phyloP scores from a whole-genome alignment of 108 stramenopile species.

The Bacterosira constricta region DNA sequence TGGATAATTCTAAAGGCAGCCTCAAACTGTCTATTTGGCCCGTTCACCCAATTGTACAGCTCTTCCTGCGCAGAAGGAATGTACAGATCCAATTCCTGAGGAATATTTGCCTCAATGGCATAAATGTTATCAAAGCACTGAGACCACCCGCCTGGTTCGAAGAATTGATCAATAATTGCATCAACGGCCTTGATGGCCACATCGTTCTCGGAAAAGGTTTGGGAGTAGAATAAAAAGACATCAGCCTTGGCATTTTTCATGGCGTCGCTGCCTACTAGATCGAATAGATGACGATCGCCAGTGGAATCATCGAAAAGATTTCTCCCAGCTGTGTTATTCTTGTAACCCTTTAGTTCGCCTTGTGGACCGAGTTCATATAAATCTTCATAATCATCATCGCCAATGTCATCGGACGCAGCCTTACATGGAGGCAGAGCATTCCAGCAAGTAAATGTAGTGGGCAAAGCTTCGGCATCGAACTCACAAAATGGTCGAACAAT shows the following conservation, averaged over 20 bases:
- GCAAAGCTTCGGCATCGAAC: slow-evolving; percentile 66
- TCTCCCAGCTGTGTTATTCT: too few species aligned
- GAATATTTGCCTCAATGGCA: slow-evolving; percentile 72
- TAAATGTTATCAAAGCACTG: slow-evolving; percentile 69
- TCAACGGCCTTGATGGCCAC: slow-evolving; percentile 66
- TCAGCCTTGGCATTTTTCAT: slow-evolving; percentile 60
- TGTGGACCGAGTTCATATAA: slow-evolving; percentile 17
- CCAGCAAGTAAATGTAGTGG: slow-evolving; percentile 64
- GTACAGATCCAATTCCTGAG: slow-evolving; percentile 29
- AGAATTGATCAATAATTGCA: slow-evolving; percentile 62
- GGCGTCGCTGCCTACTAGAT: slow-evolving; percentile 53
- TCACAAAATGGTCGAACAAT: slow-evolving; percentile 67
- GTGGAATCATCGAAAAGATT: too few species aligned
- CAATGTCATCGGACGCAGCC: slow-evolving; percentile 55
- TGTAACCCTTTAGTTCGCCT: slow-evolving; percentile 9
- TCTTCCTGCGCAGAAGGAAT: slow-evolving; percentile 28
- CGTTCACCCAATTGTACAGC: slow-evolving; percentile 74
- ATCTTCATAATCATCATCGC: slow-evolving; percentile 41
- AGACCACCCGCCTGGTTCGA: slow-evolving; percentile 66
- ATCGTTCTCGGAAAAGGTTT: slow-evolving; percentile 62
- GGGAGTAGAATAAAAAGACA: slow-evolving; percentile 72
- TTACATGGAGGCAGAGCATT: slow-evolving; percentile 61
- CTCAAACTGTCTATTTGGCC: slow-evolving; percentile 77
- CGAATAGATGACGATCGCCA: slow-evolving; percentile 37
- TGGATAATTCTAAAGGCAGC: slow-evolving; percentile 67